These are phyloP conservation scores for Fusarium dimerum DNA, from an alignment of 2,329 filamentous ascomycete species.

Conservation along the genomic window DNA sequence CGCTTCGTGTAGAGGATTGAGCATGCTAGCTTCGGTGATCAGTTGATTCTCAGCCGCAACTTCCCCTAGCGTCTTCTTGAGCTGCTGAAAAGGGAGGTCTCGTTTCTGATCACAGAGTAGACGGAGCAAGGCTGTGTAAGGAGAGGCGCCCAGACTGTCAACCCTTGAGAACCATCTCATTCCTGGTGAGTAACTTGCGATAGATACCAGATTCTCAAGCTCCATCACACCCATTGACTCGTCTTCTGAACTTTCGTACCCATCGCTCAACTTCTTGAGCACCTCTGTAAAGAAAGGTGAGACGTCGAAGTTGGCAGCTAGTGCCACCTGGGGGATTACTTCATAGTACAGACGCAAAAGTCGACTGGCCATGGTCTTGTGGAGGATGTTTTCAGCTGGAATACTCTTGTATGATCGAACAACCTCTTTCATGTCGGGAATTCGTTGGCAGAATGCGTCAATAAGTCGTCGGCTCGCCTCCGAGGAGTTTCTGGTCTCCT, in stretches of 20 bases:
- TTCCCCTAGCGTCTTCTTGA: constrained; percentile 58
- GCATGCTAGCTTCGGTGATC: constrained; percentile 52
- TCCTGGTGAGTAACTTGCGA: constrained; percentile 76
- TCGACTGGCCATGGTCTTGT: constrained; percentile 76
- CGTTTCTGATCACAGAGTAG: constrained; percentile 35
- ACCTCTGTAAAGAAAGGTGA: constrained; percentile 72
- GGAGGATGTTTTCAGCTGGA: constrained; percentile 67
- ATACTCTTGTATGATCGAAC: constrained; percentile 73
- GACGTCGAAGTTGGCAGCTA: constrained; percentile 86
- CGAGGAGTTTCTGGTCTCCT: constrained; percentile 36
- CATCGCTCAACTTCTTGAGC: constrained; percentile 61
- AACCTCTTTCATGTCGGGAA: constrained; percentile 80
- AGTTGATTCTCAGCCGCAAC: constrained; percentile 68
- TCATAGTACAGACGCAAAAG: constrained; percentile 85
- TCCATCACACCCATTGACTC: constrained; percentile 67
- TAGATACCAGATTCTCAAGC: constrained; percentile 76
- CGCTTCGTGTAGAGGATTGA: constrained; percentile 48
- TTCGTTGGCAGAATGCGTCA: constrained; percentile 74
- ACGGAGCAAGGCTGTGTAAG: constrained; percentile 70
- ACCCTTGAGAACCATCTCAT: constrained; percentile 90
- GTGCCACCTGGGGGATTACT: constrained; percentile 73
- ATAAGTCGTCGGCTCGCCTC: constrained; percentile 66
- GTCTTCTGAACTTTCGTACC: constrained; percentile 49
- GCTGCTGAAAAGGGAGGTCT: constrained; percentile 40
- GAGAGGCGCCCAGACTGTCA: constrained; percentile 62